These are phyloP conservation scores for Polygonum maritimum DNA, from an alignment of 148 eudicot species.

Conservation along the genomic window DNA sequence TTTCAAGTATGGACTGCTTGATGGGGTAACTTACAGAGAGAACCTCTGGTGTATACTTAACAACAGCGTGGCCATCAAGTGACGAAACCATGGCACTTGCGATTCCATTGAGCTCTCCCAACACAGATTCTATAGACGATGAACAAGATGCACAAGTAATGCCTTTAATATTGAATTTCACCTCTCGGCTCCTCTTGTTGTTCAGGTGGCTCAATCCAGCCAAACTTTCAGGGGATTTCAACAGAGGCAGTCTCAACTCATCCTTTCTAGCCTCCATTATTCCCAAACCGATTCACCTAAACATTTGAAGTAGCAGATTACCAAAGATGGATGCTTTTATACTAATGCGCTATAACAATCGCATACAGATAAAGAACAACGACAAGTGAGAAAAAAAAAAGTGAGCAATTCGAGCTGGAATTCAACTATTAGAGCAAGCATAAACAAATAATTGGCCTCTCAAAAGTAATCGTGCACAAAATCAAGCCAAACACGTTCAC, in stretches of 20 bases:
- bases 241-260: conserved; percentile 49
- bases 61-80: conserved; percentile 67
- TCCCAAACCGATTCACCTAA: not conserved
- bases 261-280: conserved; percentile 50
- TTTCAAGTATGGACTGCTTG: not conserved
- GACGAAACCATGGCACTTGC: conserved; percentile 47
- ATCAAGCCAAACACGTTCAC: not conserved
- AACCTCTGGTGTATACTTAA: conserved; percentile 50
- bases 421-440: not conserved
- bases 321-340: not conserved
- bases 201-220: conserved; percentile 22
- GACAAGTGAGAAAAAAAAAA: not conserved
- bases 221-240: conserved; percentile 36
- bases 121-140: conserved; percentile 55
- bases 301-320: not conserved
- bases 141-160: conserved; percentile 70
- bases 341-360: not conserved
- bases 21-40: conserved; percentile 37
- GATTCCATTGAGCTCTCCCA: conserved; percentile 54
- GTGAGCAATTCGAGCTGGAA: not conserved
- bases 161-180: conserved; percentile 48
- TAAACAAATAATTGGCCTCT: not conserved
- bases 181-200: conserved; percentile 26
- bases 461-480: not conserved
- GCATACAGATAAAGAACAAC: not conserved